phyloP scores from a whole-genome alignment of 192 early-diverging fungal genomes.

The Rhizophagus clarus region DNA sequence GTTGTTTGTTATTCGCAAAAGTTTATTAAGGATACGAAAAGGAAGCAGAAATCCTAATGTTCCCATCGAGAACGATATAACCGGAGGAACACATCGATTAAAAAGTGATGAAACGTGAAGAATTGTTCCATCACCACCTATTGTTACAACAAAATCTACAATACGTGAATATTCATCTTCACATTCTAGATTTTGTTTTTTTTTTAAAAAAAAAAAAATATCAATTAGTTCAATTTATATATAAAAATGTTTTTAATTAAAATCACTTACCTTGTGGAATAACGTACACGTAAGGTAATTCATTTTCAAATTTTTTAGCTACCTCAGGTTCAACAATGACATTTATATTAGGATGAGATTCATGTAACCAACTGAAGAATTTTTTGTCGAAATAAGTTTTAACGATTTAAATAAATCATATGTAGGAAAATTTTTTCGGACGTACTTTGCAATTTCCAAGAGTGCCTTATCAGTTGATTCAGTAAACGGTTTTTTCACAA shows the following conservation, averaged over 20 bases:
- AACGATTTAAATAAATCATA: background rate
- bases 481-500: constrained; percentile 83
- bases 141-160: constrained; percentile 87
- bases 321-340: constrained; percentile 72
- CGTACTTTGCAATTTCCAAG: constrained; percentile 60
- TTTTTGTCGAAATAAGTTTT: background rate
- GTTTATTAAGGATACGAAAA: constrained; percentile 54
- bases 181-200: constrained; percentile 31
- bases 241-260: background rate
- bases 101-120: constrained; percentile 86
- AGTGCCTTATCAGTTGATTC: constrained; percentile 65
- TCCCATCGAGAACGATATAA: constrained; percentile 93
- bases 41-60: constrained; percentile 91
- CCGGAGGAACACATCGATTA: constrained; percentile 72
- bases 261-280: constrained; percentile 47
- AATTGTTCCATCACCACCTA: constrained; percentile 93
- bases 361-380: constrained; percentile 64
- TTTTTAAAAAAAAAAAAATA: too few species aligned
- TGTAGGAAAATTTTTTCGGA: background rate
- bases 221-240: background rate
- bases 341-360: constrained; percentile 64
- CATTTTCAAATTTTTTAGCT: constrained; percentile 52
- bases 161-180: constrained; percentile 65
- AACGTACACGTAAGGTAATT: constrained; percentile 57
- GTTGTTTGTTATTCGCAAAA: background rate